These are phyloP conservation scores for Peronospora destructor DNA, from an alignment of 352 stramenopile genomes.

Conservation along the genomic window DNA sequence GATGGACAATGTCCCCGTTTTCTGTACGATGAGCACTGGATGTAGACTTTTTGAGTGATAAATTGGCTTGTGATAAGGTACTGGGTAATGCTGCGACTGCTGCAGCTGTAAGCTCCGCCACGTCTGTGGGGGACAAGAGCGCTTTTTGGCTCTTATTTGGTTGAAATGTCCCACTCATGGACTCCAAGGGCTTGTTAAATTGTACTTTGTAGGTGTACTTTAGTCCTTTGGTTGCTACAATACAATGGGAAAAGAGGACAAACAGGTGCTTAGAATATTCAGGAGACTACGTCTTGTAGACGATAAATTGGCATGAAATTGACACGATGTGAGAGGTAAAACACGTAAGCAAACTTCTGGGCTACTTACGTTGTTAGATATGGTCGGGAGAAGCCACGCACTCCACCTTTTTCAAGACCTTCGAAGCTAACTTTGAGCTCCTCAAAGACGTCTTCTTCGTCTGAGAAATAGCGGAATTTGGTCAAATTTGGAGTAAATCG, in stretches of 20 bases:
- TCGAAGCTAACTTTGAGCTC: slow-evolving; percentile 28
- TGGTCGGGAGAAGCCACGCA: slow-evolving; percentile 5
- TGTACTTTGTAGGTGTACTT: neutral
- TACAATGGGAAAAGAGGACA: slow-evolving; percentile 3
- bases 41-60: slow-evolving; percentile 41
- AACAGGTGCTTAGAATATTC: slow-evolving; percentile 16
- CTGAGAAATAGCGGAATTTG: slow-evolving; percentile 8
- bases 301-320: neutral
- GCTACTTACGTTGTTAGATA: too few species aligned
- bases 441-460: too few species aligned
- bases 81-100: slow-evolving; percentile 59
- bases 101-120: slow-evolving; percentile 70
- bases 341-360: neutral
- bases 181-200: slow-evolving; percentile 4
- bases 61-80: slow-evolving; percentile 47
- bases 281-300: neutral
- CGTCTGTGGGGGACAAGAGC: slow-evolving; percentile 65
- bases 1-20: slow-evolving; percentile 72
- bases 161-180: slow-evolving; percentile 51
- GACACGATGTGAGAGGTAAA: slow-evolving; percentile 6
- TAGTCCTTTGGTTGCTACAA: neutral
- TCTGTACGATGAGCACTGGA: slow-evolving; percentile 54
- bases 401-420: slow-evolving; percentile 30
- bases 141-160: slow-evolving; percentile 42
- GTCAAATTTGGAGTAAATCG: slow-evolving; percentile 1